Conservation (phyloP, 2,329 filamentous ascomycete species). For the Aphanocladium album region DNA sequence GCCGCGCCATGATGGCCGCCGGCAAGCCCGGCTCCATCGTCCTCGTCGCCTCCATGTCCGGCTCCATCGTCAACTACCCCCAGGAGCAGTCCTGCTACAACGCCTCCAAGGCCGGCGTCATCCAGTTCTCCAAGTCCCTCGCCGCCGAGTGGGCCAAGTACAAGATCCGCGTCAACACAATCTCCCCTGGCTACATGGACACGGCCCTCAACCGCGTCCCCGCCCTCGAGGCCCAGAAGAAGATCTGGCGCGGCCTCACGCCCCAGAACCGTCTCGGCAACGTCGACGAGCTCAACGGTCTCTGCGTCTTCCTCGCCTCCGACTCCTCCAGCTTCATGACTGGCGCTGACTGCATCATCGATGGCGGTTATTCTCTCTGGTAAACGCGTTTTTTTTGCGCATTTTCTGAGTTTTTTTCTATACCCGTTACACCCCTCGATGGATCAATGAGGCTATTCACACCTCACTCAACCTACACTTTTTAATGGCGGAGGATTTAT, state of each 20-base stretch:
- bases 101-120: conserved; percentile 74
- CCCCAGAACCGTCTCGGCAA: conserved; percentile 68
- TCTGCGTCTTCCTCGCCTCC: conserved; percentile 70
- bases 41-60: conserved; percentile 76
- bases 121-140: conserved; percentile 73
- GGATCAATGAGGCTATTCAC: background rate
- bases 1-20: conserved; percentile 67
- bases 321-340: conserved; percentile 74
- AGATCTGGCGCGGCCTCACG: conserved; percentile 70
- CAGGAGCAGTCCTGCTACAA: conserved; percentile 83
- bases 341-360: conserved; percentile 57
- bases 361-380: conserved; percentile 64
- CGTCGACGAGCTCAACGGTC: conserved; percentile 72
- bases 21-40: conserved; percentile 68
- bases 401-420: background rate
- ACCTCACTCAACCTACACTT: background rate
- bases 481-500: background rate
- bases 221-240: conserved; percentile 74
- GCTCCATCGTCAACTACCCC: conserved; percentile 79
- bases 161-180: conserved; percentile 76
- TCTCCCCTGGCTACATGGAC: conserved; percentile 83
- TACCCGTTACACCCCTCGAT: background rate
- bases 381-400: conserved; percentile 27
- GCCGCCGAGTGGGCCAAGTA: conserved; percentile 82
- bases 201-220: conserved; percentile 75